Conservation (phyloP, 2,329 filamentous ascomycete species). For the Paecilomyces formosus region DNA sequence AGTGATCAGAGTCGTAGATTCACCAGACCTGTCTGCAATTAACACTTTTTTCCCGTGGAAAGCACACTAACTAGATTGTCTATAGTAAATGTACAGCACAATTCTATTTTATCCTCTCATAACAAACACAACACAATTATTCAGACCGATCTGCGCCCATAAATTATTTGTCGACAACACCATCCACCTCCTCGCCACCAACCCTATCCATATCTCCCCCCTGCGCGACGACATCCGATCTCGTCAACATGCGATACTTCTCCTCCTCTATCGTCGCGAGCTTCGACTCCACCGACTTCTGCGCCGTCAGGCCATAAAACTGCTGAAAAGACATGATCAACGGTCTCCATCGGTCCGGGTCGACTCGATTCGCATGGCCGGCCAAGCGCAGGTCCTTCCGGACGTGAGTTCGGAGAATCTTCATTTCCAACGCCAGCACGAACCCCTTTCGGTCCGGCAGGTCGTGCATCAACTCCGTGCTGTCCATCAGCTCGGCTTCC, state of each 20-base stretch:
- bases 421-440: neutral
- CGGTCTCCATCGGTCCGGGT: constrained; percentile 37
- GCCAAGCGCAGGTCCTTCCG: constrained; percentile 4
- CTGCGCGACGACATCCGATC: no score
- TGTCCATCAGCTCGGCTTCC: neutral
- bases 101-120: no score
- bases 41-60: no score
- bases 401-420: neutral
- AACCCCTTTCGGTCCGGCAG: neutral
- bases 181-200: no score
- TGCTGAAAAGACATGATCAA: constrained; percentile 41
- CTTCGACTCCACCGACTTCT: neutral
- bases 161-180: no score
- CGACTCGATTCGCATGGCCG: constrained; percentile 33
- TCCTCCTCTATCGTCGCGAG: neutral
- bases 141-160: no score
- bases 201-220: no score
- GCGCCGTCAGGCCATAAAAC: constrained; percentile 26
- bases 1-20: no score
- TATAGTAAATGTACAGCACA: no score
- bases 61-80: no score
- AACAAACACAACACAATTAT: no score
- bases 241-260: neutral
- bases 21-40: no score
- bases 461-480: neutral